phyloP scores from a whole-genome alignment of 129 eudicot species.

The Flaveria sonorensis region DNA sequence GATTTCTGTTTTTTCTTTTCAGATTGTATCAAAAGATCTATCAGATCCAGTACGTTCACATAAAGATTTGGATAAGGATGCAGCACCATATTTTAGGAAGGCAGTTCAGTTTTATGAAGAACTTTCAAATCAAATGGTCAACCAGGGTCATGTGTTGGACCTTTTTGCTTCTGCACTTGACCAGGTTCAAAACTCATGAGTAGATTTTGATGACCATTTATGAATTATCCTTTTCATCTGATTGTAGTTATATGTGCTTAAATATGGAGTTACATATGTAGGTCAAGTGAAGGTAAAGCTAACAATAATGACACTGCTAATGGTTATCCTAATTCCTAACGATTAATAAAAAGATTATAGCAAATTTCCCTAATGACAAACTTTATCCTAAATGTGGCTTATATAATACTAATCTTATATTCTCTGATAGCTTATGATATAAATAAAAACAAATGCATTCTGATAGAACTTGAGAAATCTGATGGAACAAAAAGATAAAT shows the following conservation, averaged over 20 bases:
- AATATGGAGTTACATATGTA: not conserved
- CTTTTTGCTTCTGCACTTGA: constrained; percentile 99
- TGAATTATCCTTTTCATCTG: constrained; percentile 3
- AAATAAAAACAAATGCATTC: not conserved
- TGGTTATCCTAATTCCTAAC: not conserved
- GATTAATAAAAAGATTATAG: too few species aligned
- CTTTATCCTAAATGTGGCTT: not conserved
- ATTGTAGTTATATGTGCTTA: not conserved
- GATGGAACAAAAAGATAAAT: too few species aligned
- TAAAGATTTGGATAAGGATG: constrained; percentile 97
- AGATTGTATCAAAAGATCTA: constrained; percentile 92
- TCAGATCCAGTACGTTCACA: constrained; percentile 98
- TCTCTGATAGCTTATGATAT: constrained; percentile 2
- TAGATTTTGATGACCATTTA: not conserved
- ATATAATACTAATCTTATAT: not conserved
- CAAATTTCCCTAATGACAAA: not conserved
- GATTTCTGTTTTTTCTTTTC: constrained; percentile 26
- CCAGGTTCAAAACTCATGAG: constrained; percentile 57
- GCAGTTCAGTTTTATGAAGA: constrained; percentile 84
- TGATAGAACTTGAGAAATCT: too few species aligned
- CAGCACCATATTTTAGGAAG: constrained; percentile 89
- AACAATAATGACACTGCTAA: constrained; percentile 2
- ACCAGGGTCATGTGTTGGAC: constrained; percentile 94
- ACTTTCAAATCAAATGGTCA: constrained; percentile 84
- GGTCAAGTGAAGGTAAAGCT: not conserved